phyloP scores from a whole-genome alignment of 1,284 basidiomycete genomes.

The Irpex lacteus region DNA sequence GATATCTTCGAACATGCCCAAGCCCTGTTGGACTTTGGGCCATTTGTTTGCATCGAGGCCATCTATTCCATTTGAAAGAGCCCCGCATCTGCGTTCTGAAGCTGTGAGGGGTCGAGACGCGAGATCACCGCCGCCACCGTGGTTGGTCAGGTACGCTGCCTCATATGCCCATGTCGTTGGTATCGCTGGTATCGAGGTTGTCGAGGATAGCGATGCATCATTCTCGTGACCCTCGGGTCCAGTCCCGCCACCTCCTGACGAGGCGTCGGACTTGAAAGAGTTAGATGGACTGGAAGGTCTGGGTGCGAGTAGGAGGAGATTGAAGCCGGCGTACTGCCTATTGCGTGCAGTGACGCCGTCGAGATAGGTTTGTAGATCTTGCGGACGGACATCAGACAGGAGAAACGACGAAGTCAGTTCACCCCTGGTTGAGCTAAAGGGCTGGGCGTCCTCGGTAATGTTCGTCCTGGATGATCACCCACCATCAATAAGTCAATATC shows the following conservation, averaged over 20 bases:
- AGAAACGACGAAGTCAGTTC: slow-evolving; percentile 65
- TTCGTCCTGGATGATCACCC: slow-evolving; percentile 56
- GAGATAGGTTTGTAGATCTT: slow-evolving; percentile 43
- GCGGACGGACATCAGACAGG: slow-evolving; percentile 42
- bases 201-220: background rate
- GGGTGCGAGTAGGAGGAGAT: slow-evolving; percentile 55
- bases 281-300: slow-evolving; percentile 6
- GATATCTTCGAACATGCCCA: slow-evolving; percentile 40
- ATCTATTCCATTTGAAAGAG: slow-evolving; percentile 73
- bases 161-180: slow-evolving; percentile 37
- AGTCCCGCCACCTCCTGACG: background rate
- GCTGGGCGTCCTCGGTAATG: slow-evolving; percentile 60
- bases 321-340: slow-evolving; percentile 71
- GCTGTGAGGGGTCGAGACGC: slow-evolving; percentile 47
- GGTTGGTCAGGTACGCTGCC: slow-evolving; percentile 61
- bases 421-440: slow-evolving; percentile 58
- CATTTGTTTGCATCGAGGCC: slow-evolving; percentile 53
- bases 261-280: background rate
- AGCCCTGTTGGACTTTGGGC: slow-evolving; percentile 71
- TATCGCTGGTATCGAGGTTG: background rate
- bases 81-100: slow-evolving; percentile 49
- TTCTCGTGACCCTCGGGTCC: background rate
- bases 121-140: slow-evolving; percentile 60
- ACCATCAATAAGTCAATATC: background rate
- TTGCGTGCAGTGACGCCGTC: slow-evolving; percentile 42